These are phyloP conservation scores for Podila epigama DNA, from an alignment of 192 early-diverging fungal species.

Conservation along the genomic window DNA sequence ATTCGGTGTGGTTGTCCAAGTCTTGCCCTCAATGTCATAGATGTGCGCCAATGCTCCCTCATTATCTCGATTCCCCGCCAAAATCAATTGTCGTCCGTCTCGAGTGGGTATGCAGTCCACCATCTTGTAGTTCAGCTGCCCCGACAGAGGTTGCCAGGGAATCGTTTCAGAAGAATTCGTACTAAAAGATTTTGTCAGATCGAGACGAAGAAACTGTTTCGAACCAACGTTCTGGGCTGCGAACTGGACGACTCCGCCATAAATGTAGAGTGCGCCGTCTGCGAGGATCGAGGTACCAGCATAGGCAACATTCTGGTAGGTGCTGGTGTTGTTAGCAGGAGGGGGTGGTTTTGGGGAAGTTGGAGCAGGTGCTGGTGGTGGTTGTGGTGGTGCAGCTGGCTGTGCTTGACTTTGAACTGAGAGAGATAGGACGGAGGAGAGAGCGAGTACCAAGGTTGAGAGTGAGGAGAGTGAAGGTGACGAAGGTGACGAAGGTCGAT, in stretches of 20 bases:
- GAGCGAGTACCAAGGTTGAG: neutral
- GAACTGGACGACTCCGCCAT: slow-evolving; percentile 28
- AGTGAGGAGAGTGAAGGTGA: neutral
- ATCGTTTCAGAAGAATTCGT: slow-evolving; percentile 5
- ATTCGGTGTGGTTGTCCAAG: slow-evolving; percentile 10
- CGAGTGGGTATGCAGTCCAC: slow-evolving; percentile 13
- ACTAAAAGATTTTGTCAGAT: slow-evolving; percentile 23
- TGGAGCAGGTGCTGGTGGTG: neutral
- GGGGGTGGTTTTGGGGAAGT: neutral
- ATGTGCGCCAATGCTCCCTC: slow-evolving; percentile 14
- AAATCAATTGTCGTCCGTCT: slow-evolving; percentile 18
- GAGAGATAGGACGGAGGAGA: neutral
- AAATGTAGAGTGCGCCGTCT: slow-evolving; percentile 29
- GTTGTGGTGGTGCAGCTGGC: neutral
- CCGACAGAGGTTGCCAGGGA: slow-evolving; percentile 8
- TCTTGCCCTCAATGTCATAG: slow-evolving; percentile 4
- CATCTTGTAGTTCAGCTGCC: slow-evolving; percentile 15
- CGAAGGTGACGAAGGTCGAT: too few relatives aligned
- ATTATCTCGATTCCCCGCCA: slow-evolving; percentile 32
- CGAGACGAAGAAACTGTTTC: slow-evolving; percentile 21
- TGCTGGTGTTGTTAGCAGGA: neutral
- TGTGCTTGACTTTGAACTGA: neutral
- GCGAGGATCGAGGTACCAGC: slow-evolving; percentile 32
- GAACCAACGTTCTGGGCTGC: slow-evolving; percentile 3
- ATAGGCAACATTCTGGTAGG: slow-evolving; percentile 7